Evolutionary conservation across 2,329 filamentous ascomycete genomes (phyloP), one percentile per base, ranked within the genome.

Genomic region (Ophiostoma populinum): DNA sequence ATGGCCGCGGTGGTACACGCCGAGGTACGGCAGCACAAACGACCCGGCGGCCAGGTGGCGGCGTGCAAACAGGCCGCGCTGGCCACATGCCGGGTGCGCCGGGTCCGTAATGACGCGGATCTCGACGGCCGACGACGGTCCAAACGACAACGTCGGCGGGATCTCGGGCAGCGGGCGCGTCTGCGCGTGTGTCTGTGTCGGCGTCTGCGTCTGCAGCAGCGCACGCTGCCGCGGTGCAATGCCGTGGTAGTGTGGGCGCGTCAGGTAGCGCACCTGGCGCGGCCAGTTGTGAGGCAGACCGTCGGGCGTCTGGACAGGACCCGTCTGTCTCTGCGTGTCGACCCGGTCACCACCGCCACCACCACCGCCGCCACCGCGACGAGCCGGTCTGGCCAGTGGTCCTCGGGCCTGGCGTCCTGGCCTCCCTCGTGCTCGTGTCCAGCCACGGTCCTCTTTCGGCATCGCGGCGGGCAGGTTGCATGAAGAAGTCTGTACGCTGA

Each of bases 1-100:
- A 34, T 35, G 46, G 13, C 55, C 41, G 1, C 56, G 54, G 51
- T 78, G 73, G 31, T 73, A 55, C 12, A 66, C 54, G 6, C 74
- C 74, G 4, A 75, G 55, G 48, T 78, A 79, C 13, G 65, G 63
- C n/a, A 77, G 45, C 33, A 78, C 61, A 28, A 76, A 63, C 2
- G 58, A 54, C 2, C 67, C 70, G 0, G 72, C 62, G 10, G 55
- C 47, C 8, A 79, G 59, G 35, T 61, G 49, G 7, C 58, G 59
- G 1, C 64, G 53, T 4, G 74, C 70, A 46, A 75, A 76, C 21
- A 78, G 65, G 1, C 73, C 73, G 34, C 48, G 51, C 50, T 78
- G 73, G 4, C 65, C 63, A 44, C 55, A 45, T 10, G 73, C 72
- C 0, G 73, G 73, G 46, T 78, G 73, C 0, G 49, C 43, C 0